phyloP scores from a whole-genome alignment of 2,329 filamentous ascomycete species.

The Aureobasidium uvarum region DNA sequence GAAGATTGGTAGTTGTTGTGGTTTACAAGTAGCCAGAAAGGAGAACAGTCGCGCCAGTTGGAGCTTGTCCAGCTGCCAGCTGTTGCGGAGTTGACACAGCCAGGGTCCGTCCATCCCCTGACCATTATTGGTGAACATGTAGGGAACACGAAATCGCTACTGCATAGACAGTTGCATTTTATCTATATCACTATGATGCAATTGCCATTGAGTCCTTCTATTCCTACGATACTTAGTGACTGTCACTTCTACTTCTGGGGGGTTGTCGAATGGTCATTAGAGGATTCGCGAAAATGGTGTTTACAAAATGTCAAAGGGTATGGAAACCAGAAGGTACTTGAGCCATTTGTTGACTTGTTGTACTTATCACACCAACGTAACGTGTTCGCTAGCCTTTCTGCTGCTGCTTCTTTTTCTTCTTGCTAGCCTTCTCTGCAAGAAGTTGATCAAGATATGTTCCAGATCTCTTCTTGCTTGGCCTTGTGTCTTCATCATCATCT shows the following conservation, averaged over 20 bases:
- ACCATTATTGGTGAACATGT: background rate
- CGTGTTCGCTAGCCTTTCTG: background rate
- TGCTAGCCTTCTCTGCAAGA: constrained; percentile 49
- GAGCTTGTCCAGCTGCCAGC: constrained; percentile 17
- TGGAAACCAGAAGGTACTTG: background rate
- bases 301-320: background rate
- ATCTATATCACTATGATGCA: background rate
- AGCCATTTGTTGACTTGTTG: background rate
- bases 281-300: background rate
- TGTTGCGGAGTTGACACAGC: constrained; percentile 13
- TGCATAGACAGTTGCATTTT: background rate
- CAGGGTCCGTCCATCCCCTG: constrained; percentile 12
- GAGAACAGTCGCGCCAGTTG: background rate
- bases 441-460: constrained; percentile 57
- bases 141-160: background rate
- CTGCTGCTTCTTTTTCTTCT: constrained; percentile 48
- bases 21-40: background rate
- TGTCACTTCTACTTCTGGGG: background rate
- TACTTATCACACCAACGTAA: background rate
- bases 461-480: constrained; percentile 41
- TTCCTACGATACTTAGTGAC: background rate
- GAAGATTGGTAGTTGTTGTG: background rate
- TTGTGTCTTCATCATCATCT: constrained; percentile 31
- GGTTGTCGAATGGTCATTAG: background rate
- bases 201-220: background rate